These are phyloP conservation scores for Aspergillus fumigatus DNA, from an alignment of 2,329 filamentous ascomycete genomes.

Conservation along the genomic window DNA sequence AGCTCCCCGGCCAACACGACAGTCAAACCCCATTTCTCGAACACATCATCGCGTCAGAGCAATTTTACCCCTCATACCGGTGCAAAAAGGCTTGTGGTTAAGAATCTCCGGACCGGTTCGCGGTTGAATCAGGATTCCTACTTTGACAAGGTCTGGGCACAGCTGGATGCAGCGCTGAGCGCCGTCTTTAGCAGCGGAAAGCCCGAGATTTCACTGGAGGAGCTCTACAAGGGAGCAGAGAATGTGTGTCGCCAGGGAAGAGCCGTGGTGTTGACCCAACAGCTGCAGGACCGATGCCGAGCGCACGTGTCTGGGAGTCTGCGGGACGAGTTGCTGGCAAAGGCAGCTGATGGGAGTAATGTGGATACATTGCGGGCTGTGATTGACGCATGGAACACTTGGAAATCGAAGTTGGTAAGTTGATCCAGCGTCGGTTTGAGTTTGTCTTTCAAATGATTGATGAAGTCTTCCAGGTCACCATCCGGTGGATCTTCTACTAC, in stretches of 20 bases:
- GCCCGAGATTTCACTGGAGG: slow-evolving; percentile 72
- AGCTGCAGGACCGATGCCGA: slow-evolving; percentile 63
- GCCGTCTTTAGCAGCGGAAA: slow-evolving; percentile 65
- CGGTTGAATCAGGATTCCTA: slow-evolving; percentile 68
- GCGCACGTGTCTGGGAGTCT: slow-evolving; percentile 56
- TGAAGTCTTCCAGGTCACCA: slow-evolving; percentile 53
- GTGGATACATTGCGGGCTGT: slow-evolving; percentile 61
- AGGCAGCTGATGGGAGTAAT: slow-evolving; percentile 51
- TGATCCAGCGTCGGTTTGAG: background rate
- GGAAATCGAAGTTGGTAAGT: slow-evolving; percentile 71
- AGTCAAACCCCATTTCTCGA: slow-evolving; percentile 21
- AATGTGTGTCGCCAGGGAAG: slow-evolving; percentile 79
- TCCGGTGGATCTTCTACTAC: slow-evolving; percentile 89
- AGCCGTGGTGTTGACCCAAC: slow-evolving; percentile 62
- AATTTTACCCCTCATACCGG: slow-evolving; percentile 70
- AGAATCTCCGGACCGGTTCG: slow-evolving; percentile 72
- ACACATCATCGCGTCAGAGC: slow-evolving; percentile 32
- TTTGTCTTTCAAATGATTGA: background rate
- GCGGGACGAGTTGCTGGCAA: slow-evolving; percentile 54
- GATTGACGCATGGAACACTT: slow-evolving; percentile 65
- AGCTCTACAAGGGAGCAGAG: slow-evolving; percentile 85
- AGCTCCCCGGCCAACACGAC: slow-evolving; percentile 33
- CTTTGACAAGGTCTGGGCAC: slow-evolving; percentile 68
- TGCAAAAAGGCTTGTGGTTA: slow-evolving; percentile 84
- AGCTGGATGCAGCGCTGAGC: slow-evolving; percentile 68